Evolutionary conservation across 1,139 yeast genomes (phyloP).

Genomic region (Pichia sp.): DNA sequence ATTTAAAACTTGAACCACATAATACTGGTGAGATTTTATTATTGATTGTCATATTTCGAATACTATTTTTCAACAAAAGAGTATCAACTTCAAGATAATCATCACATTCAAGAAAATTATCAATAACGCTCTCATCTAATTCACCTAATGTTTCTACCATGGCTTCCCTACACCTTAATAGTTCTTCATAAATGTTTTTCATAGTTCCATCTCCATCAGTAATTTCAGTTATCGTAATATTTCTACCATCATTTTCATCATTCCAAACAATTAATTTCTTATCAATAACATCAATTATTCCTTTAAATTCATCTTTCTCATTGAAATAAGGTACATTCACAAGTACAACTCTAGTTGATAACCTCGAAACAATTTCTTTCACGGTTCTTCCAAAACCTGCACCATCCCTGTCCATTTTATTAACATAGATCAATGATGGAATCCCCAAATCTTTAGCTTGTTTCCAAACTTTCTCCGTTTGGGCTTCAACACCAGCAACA

Average conservation of each 20-base stretch:
- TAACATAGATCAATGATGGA: conserved; percentile 74
- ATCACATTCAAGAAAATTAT: conserved; percentile 64
- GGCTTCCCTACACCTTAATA: conserved; percentile 57
- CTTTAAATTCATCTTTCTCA: conserved; percentile 45
- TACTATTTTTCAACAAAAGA: conserved; percentile 43
- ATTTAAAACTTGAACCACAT: conserved; percentile 89
- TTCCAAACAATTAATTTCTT: conserved; percentile 61
- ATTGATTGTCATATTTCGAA: conserved; percentile 54
- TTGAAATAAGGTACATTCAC: conserved; percentile 74
- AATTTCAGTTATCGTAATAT: conserved; percentile 44
- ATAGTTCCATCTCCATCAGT: conserved; percentile 26
- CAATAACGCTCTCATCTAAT: conserved; percentile 67
- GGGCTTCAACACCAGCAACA: conserved; percentile 98
- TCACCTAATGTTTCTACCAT: conserved; percentile 81
- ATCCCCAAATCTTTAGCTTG: conserved; percentile 64
- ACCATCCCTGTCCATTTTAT: conserved; percentile 95
- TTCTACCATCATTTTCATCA: conserved; percentile 44
- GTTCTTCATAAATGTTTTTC: conserved; percentile 43
- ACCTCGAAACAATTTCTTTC: conserved; percentile 69
- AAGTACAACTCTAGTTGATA: conserved; percentile 67
- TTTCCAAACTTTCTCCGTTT: conserved; percentile 94
- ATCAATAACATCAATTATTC: conserved; percentile 78
- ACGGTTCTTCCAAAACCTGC: conserved; percentile 92
- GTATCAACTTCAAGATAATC: conserved; percentile 62
- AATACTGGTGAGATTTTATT: conserved; percentile 66